phyloP scores from a whole-genome alignment of 768 basidiomycete genomes.

The Termitomyces sp. region DNA sequence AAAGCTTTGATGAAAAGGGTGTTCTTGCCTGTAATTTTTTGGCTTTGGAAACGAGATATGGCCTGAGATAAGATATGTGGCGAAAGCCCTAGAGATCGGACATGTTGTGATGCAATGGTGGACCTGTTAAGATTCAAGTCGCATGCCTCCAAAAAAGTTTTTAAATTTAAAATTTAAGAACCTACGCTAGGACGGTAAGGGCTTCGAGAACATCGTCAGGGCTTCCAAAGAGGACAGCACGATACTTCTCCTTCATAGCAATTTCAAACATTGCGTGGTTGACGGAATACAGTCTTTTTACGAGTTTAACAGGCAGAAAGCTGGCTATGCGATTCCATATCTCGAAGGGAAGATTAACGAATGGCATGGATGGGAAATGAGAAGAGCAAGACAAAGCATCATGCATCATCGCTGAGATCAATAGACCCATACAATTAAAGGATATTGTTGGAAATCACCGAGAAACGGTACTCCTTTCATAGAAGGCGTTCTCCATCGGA shows the following conservation, averaged over 20 bases:
- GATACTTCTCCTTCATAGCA: slow-evolving; percentile 23
- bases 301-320: neutral
- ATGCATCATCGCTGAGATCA: neutral
- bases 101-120: slow-evolving; percentile 1
- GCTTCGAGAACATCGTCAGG: neutral
- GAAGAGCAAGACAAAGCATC: neutral
- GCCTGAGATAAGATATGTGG: slow-evolving; percentile 1
- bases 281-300: slow-evolving; percentile 7
- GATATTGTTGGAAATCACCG: slow-evolving; percentile 9
- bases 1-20: neutral
- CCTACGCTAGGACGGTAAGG: slow-evolving; percentile 2
- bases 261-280: slow-evolving; percentile 17
- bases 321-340: slow-evolving; percentile 11
- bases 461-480: neutral
- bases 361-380: neutral
- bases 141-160: neutral
- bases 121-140: neutral
- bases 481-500: too few species aligned
- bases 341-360: slow-evolving; percentile 4
- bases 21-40: neutral
- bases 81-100: slow-evolving; percentile 1
- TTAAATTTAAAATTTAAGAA: neutral
- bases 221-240: neutral
- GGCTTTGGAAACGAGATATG: neutral
- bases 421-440: slow-evolving; percentile 9